These are phyloP conservation scores for Lachancea quebecensis DNA, from an alignment of 805 yeast species.

Conservation along the genomic window DNA sequence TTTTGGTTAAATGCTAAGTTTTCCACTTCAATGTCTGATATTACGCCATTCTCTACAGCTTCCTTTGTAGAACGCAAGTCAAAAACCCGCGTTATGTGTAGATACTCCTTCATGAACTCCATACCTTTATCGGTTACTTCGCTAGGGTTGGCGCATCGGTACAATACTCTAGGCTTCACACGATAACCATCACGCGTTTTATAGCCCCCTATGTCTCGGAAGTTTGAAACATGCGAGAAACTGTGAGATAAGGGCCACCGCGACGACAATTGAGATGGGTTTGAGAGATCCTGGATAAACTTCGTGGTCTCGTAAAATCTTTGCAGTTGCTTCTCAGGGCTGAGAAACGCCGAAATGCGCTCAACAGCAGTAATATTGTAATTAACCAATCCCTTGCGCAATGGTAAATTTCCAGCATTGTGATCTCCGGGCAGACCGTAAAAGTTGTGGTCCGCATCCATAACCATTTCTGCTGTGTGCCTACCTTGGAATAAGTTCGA, in stretches of 20 bases:
- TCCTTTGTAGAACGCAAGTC: conserved; percentile 66
- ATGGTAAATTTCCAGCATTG: conserved; percentile 37
- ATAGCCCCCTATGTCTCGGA: conserved; percentile 80
- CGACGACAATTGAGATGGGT: conserved; percentile 13
- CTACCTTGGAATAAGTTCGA: conserved; percentile 51
- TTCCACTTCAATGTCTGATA: conserved; percentile 36
- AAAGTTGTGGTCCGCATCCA: conserved; percentile 76
- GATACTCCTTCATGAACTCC: conserved; percentile 28
- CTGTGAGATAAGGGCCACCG: conserved; percentile 23
- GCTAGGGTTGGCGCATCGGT: conserved; percentile 57
- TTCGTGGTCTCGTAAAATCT: conserved; percentile 39
- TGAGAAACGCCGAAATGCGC: conserved; percentile 31
- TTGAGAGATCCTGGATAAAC: conserved; percentile 9
- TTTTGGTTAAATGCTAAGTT: conserved; percentile 52
- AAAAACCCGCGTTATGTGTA: conserved; percentile 43
- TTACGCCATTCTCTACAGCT: conserved; percentile 31
- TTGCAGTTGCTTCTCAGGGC: conserved; percentile 37
- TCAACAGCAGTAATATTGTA: conserved; percentile 50
- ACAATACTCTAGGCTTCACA: conserved; percentile 49
- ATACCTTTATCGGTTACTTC: conserved; percentile 47
- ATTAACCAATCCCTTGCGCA: conserved; percentile 45
- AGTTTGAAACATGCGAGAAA: conserved; percentile 43
- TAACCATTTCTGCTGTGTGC: conserved; percentile 50
- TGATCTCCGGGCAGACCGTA: conserved; percentile 44
- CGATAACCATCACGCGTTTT: conserved; percentile 31